These are phyloP conservation scores for Porogramme epimiltina DNA, from an alignment of 1,284 basidiomycete species.

Conservation along the genomic window DNA sequence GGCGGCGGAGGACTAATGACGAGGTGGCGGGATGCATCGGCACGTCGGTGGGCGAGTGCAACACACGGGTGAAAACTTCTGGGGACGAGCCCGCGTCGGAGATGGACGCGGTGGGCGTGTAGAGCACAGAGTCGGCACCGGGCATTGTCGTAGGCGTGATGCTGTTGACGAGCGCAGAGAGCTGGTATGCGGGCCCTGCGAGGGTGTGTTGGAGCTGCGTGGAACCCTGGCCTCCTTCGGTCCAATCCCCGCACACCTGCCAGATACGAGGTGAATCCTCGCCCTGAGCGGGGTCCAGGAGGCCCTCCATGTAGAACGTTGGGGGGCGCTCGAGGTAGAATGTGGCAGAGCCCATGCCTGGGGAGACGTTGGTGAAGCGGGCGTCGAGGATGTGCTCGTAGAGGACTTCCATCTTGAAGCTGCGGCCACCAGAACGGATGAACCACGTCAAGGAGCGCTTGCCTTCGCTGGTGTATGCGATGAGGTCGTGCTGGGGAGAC, in stretches of 20 bases:
- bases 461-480: conserved; percentile 71
- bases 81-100: conserved; percentile 21
- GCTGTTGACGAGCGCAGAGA: conserved; percentile 57
- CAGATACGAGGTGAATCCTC: conserved; percentile 48
- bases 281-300: conserved; percentile 33
- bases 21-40: conserved; percentile 7
- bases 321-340: conserved; percentile 69
- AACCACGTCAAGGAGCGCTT: conserved; percentile 75
- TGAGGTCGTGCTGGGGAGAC: conserved; percentile 62
- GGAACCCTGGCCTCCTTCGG: conserved; percentile 72
- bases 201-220: conserved; percentile 66
- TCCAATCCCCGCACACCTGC: conserved; percentile 77
- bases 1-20: conserved; percentile 11
- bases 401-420: conserved; percentile 84
- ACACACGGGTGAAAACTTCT: conserved; percentile 15
- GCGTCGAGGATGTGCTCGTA: conserved; percentile 62
- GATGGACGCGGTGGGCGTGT: conserved; percentile 25
- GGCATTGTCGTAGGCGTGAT: conserved; percentile 41
- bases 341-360: conserved; percentile 58
- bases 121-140: conserved; percentile 42
- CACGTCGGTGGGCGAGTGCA: conserved; percentile 13
- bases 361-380: conserved; percentile 55
- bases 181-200: conserved; percentile 62
- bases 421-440: conserved; percentile 67
- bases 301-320: conserved; percentile 63